These are phyloP conservation scores for Strobilomyces echinocephalus DNA, from an alignment of 768 basidiomycete genomes.

Conservation along the genomic window DNA sequence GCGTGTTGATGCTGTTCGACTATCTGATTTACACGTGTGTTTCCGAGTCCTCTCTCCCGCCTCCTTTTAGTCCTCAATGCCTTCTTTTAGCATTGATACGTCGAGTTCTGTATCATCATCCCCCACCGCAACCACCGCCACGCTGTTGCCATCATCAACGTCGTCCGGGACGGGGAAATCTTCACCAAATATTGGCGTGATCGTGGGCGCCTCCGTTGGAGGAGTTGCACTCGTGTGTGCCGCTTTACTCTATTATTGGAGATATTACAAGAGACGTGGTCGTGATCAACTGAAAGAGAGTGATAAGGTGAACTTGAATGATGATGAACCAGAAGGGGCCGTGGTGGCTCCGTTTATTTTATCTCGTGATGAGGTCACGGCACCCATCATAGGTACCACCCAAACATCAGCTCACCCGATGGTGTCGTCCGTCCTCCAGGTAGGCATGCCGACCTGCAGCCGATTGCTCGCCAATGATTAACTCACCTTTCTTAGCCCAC, in stretches of 20 bases:
- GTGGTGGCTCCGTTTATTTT: slow-evolving; percentile 3
- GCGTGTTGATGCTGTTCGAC: slow-evolving; percentile 13
- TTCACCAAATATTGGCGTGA: not conserved
- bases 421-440: not conserved
- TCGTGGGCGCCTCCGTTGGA: slow-evolving; percentile 8
- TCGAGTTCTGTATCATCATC: not conserved
- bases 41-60: not conserved
- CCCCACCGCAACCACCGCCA: not conserved
- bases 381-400: not conserved
- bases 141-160: not conserved
- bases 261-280: not conserved
- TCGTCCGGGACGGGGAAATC: not conserved
- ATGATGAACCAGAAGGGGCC: not conserved
- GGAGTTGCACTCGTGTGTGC: not conserved
- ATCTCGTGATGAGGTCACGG: not conserved
- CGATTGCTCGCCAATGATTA: not conserved
- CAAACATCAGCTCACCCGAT: too few species aligned
- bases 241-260: slow-evolving; percentile 6
- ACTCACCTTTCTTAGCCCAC: too few species aligned
- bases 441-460: not conserved
- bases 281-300: not conserved
- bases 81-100: slow-evolving; percentile 1
- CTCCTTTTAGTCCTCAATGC: too few species aligned
- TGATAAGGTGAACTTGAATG: too few species aligned
- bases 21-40: slow-evolving; percentile 18